Base-by-base conservation (phyloP, 345 rosid species). In the Eucalyptus brandiana region DNA sequence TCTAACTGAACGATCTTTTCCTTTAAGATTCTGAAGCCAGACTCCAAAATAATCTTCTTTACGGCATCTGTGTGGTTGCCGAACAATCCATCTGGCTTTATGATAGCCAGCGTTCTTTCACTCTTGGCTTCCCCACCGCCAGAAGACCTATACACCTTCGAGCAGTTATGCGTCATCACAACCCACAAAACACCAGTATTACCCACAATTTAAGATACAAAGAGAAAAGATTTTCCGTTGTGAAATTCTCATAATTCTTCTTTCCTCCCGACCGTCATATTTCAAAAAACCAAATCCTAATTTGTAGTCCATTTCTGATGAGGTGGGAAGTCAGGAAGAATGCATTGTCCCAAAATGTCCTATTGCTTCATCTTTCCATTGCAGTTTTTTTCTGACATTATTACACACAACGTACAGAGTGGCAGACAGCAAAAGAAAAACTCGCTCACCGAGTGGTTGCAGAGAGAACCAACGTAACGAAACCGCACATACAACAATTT, bases 41-140 rank as follows among this genome's bases (percentile, higher is more conserved):
- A 92, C 47, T 93, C 95, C 87, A 91, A 50, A 89, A 96, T 89
- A 23, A 92, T 86, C 87, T 83, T 88, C 90, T 93, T 96, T 87
- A 97, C 94, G 37, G 86, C 89, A 15, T 93, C 95, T 67, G 95
- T 93, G 90, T 94, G 93, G 90, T 96, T 95, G 87, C 99, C 95
- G 4, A 89, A 88, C 88, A 96, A 85, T 83, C 99, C 99, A 89
- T 97, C 99, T 26, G 98, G 98, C 92, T 97, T 96, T 90, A 97
- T 92, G 89, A 97, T 95, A 54, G 94, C 99, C 86, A 97, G 51
- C 34, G 98, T 97, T 89, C 91, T 94, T 92, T 95, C 97, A 89
- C 87, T 87, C 58, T 88, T 92, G 47, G 62, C 40, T 88, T 89
- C 95, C 53, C 88, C 65, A 30, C 87, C 37, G 85, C 94, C 91